Percentiles rank a stretch among this genome's conserved stretches.
Conservation (phyloP, 1,284 basidiomycete species). For the Xerocomus tenax region DNA sequence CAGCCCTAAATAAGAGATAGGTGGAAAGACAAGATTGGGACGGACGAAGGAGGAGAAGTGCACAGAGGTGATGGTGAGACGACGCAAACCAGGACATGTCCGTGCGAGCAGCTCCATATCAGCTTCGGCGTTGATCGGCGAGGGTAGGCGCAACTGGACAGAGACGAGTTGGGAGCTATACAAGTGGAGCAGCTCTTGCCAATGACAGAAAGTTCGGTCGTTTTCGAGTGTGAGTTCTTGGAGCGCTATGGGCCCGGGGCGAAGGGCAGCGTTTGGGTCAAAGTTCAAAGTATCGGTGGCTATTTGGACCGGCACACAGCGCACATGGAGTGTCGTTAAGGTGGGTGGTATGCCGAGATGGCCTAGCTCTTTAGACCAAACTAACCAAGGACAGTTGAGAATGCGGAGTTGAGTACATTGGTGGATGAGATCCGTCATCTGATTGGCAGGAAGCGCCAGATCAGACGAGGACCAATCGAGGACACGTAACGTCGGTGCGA, state of each 20-base stretch:
- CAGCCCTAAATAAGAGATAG: slow-evolving; percentile 19
- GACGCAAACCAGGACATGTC: slow-evolving; percentile 17
- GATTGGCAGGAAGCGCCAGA: too few species aligned
- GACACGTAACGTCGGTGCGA: slow-evolving; percentile 17
- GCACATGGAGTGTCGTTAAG: slow-evolving; percentile 20
- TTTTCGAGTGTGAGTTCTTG: slow-evolving; percentile 17
- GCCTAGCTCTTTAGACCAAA: slow-evolving; percentile 9
- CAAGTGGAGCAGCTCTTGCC: slow-evolving; percentile 11
- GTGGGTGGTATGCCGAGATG: slow-evolving; percentile 12
- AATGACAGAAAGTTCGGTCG: not conserved
- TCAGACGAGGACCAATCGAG: slow-evolving; percentile 21
- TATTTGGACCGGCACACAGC: not conserved
- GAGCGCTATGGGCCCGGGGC: slow-evolving; percentile 9
- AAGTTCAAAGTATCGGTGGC: too few species aligned
- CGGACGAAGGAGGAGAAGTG: slow-evolving; percentile 3
- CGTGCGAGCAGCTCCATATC: slow-evolving; percentile 9
- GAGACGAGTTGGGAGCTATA: slow-evolving; percentile 19
- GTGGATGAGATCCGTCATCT: slow-evolving; percentile 8
- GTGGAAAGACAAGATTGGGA: slow-evolving; percentile 6
- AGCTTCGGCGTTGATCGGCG: not conserved
- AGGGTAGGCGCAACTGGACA: slow-evolving; percentile 7
- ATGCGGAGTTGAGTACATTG: slow-evolving; percentile 19
- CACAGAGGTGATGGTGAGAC: slow-evolving; percentile 17
- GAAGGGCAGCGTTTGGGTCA: not conserved
- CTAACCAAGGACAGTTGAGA: slow-evolving; percentile 10